Percentiles rank a stretch among this genome's conserved stretches.
Conservation (phyloP, 192 early-diverging fungal species). For the Gigaspora rosea region DNA sequence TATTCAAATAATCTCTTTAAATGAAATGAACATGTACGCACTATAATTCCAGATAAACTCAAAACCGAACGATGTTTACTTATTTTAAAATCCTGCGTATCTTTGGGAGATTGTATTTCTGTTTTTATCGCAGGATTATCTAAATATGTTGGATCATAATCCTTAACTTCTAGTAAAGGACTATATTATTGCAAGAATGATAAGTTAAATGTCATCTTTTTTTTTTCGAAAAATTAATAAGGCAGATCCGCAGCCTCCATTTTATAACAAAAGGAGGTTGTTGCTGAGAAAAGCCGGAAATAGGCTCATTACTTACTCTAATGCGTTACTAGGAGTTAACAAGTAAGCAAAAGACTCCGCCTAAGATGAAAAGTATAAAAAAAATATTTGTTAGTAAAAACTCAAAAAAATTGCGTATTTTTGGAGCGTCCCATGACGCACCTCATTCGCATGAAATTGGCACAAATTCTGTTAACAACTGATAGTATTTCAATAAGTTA, state of each 20-base stretch:
- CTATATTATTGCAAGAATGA: slow-evolving; percentile 34
- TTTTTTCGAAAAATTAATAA: background rate
- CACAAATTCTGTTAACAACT: too few species aligned
- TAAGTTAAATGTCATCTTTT: background rate
- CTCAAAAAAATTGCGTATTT: background rate
- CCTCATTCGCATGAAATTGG: too few species aligned
- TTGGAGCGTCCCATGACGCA: background rate
- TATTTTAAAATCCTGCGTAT: slow-evolving; percentile 80
- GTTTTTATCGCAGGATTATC: slow-evolving; percentile 87
- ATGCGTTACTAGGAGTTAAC: slow-evolving; percentile 51
- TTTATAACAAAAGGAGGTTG: too few species aligned
- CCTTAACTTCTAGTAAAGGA: slow-evolving; percentile 24
- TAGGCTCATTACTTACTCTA: slow-evolving; percentile 44
- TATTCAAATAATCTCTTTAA: background rate
- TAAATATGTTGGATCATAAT: slow-evolving; percentile 81
- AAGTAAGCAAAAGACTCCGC: slow-evolving; percentile 57
- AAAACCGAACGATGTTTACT: slow-evolving; percentile 74
- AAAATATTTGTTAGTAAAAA: background rate
- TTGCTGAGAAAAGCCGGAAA: background rate
- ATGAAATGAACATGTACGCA: slow-evolving; percentile 33
- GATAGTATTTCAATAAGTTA: too few species aligned
- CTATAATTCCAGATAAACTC: slow-evolving; percentile 81
- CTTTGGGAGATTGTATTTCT: slow-evolving; percentile 69
- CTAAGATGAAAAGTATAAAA: background rate
- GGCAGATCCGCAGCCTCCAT: background rate